Conservation (phyloP, 116 monocot genomes). For the Papilionanthe hybrid region DNA sequence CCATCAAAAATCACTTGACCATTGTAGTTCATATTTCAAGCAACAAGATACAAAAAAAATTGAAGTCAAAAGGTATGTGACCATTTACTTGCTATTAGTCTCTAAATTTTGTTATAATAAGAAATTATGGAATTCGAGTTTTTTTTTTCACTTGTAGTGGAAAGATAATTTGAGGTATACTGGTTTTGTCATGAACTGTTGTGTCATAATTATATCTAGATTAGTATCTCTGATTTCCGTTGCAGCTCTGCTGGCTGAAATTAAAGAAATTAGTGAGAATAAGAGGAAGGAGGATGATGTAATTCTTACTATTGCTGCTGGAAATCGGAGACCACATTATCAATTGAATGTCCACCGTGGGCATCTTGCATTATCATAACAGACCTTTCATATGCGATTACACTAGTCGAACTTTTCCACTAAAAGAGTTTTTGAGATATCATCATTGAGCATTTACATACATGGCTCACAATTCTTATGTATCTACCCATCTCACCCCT, state of each 20-base stretch:
- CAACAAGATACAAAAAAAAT: conserved; percentile 90
- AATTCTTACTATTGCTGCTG: conserved; percentile 74
- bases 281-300: conserved; percentile 68
- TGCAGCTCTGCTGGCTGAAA: conserved; percentile 77
- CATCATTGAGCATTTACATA: too few species aligned
- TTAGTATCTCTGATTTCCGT: neutral
- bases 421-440: too few species aligned
- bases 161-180: neutral
- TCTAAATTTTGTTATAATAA: neutral
- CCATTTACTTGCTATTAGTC: neutral
- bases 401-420: too few species aligned
- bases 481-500: too few species aligned
- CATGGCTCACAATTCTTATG: too few species aligned
- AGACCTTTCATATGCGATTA: too few species aligned
- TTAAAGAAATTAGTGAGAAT: conserved; percentile 86
- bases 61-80: conserved; percentile 80
- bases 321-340: too few species aligned
- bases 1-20: conserved; percentile 90
- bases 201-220: neutral
- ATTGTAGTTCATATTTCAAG: conserved; percentile 95
- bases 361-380: too few species aligned
- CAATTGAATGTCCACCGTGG: too few species aligned
- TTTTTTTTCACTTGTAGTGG: neutral
- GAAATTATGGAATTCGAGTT: neutral
- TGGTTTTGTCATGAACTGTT: neutral